Conservation (phyloP, 805 yeast genomes). For the Nadsonia fulvescens region DNA sequence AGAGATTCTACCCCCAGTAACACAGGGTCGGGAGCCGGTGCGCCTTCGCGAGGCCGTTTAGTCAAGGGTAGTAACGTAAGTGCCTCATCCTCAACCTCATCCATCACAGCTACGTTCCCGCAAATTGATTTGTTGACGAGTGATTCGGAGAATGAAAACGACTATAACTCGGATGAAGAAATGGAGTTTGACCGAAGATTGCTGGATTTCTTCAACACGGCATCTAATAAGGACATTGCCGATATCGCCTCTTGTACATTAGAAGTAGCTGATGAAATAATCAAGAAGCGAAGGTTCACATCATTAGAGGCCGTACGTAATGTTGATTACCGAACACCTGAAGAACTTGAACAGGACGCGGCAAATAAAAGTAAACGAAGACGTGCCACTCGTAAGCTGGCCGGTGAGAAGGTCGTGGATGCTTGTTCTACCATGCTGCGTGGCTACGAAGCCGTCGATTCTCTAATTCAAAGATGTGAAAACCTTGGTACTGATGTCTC, state of each 20-base stretch:
- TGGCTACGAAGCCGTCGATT: slow-evolving; percentile 90
- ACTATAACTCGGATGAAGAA: slow-evolving; percentile 29
- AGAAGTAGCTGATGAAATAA: slow-evolving; percentile 41
- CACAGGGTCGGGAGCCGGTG: no score
- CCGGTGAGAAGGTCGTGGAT: slow-evolving; percentile 61
- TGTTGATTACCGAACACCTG: slow-evolving; percentile 37
- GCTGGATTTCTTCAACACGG: slow-evolving; percentile 60
- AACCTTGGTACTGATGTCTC: slow-evolving; percentile 56
- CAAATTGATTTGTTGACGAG: no score
- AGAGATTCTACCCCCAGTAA: no score
- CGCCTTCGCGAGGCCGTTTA: no score
- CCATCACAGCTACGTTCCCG: no score
- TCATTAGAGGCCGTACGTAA: slow-evolving; percentile 41
- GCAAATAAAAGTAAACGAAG: slow-evolving; percentile 17
- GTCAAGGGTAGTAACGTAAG: no score
- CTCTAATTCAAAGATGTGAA: slow-evolving; percentile 71
- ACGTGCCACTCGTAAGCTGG: slow-evolving; percentile 31
- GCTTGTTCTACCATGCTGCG: slow-evolving; percentile 50
- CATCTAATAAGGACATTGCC: slow-evolving; percentile 53
- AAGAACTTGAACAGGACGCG: slow-evolving; percentile 15
- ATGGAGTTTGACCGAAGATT: slow-evolving; percentile 44
- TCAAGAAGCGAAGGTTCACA: slow-evolving; percentile 52
- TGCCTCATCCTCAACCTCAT: no score
- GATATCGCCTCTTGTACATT: slow-evolving; percentile 64
- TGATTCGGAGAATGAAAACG: slow-evolving; percentile 25